These are phyloP conservation scores for Curvularia spicifera DNA, from an alignment of 2,329 filamentous ascomycete genomes.

Conservation along the genomic window DNA sequence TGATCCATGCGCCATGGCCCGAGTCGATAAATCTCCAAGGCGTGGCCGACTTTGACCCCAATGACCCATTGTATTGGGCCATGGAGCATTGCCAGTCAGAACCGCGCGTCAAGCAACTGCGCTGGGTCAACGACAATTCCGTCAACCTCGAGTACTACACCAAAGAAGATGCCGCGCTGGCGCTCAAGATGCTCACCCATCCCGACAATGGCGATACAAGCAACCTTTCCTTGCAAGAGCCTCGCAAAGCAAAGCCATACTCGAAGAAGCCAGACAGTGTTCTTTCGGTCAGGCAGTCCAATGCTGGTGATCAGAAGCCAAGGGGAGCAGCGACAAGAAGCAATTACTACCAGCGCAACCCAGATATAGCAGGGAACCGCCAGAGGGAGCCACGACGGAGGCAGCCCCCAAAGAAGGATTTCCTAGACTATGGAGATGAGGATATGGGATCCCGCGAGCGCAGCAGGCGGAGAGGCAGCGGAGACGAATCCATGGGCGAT, in stretches of 20 bases:
- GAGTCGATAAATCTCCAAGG: slow-evolving; percentile 85
- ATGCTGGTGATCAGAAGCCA: slow-evolving; percentile 79
- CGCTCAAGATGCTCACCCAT: slow-evolving; percentile 60
- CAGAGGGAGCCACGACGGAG: slow-evolving; percentile 62
- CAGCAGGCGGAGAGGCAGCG: slow-evolving; percentile 51
- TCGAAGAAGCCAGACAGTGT: slow-evolving; percentile 71
- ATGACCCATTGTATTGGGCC: slow-evolving; percentile 79
- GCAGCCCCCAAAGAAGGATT: slow-evolving; percentile 44
- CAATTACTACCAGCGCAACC: slow-evolving; percentile 90
- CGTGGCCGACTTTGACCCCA: slow-evolving; percentile 79
- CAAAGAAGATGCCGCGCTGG: slow-evolving; percentile 59
- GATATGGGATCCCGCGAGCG: slow-evolving; percentile 29
- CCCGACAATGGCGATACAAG: slow-evolving; percentile 53
- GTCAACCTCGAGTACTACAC: slow-evolving; percentile 82
- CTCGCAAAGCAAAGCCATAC: slow-evolving; percentile 72
- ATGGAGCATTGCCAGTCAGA: slow-evolving; percentile 66
- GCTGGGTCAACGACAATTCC: slow-evolving; percentile 95
- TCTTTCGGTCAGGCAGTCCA: slow-evolving; percentile 75
- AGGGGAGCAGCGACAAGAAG: slow-evolving; percentile 79
- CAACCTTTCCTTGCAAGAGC: slow-evolving; percentile 60
- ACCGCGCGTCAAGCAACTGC: slow-evolving; percentile 65
- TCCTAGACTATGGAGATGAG: slow-evolving; percentile 42
- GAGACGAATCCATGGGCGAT: slow-evolving; percentile 83
- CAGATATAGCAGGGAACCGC: slow-evolving; percentile 75
- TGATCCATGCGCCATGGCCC: slow-evolving; percentile 47